Percentiles rank a stretch among this genome's conserved stretches.
Evolutionary conservation across 352 stramenopile genomes (phyloP).

Genomic region (Phytophthora quininea): DNA sequence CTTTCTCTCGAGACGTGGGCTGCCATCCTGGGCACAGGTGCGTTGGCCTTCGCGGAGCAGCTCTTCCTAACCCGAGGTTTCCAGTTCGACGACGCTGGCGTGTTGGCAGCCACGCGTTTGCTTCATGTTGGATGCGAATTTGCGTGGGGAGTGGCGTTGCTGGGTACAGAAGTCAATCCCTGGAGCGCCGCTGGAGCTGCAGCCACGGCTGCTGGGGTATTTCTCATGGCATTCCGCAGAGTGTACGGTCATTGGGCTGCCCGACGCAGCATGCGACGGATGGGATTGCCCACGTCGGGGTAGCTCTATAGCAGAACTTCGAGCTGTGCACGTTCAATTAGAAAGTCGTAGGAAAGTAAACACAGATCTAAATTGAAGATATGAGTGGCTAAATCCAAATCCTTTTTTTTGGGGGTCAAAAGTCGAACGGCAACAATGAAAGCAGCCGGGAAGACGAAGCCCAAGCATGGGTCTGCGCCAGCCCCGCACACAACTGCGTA

Average conservation of each 20-base stretch:
- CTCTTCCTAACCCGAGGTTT: constrained; percentile 67
- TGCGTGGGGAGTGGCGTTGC: constrained; percentile 47
- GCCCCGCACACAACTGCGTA: constrained; percentile 51
- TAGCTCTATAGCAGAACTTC: background rate
- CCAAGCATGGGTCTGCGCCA: constrained; percentile 12
- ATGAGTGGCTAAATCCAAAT: constrained; percentile 10
- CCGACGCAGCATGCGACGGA: constrained; percentile 24
- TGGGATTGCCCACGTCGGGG: constrained; percentile 9
- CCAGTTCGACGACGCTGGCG: constrained; percentile 62
- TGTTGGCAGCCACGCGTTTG: constrained; percentile 54
- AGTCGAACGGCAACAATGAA: constrained; percentile 13
- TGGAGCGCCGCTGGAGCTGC: constrained; percentile 51
- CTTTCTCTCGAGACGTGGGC: constrained; percentile 29
- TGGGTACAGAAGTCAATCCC: constrained; percentile 43
- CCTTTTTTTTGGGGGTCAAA: background rate
- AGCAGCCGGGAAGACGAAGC: constrained; percentile 6
- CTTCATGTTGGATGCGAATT: constrained; percentile 64
- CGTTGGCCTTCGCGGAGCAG: constrained; percentile 53
- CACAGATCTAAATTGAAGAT: background rate
- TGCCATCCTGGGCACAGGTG: constrained; percentile 43
- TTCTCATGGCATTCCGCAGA: constrained; percentile 27
- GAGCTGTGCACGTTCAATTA: too few relatives aligned
- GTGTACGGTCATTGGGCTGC: constrained; percentile 38
- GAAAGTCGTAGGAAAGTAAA: too few relatives aligned
- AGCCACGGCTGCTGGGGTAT: constrained; percentile 40